Evolutionary conservation across 305 asterid genomes (phyloP), one percentile per base, ranked within the genome.

Genomic region (Solanum hybrid): DNA sequence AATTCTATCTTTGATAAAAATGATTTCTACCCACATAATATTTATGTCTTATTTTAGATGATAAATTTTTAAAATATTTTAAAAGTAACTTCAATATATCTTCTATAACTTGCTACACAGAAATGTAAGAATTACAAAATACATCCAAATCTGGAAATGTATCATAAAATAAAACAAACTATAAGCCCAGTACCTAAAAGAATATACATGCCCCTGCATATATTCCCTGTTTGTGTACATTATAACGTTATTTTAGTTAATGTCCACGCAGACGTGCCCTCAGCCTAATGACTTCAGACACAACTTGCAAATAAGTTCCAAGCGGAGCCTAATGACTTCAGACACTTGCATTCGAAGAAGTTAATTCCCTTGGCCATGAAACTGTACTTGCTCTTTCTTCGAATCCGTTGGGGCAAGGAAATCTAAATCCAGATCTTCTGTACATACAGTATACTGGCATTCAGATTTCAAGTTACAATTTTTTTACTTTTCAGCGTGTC

Each of bases 201-300:
- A 84, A 84, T 84, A 51, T 84, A 51, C 74, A 84, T 31, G 13
- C 29, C 87, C 87, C 87, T 83, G n/a, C 86, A 46, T 46, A 83
- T 9, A 28, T 10, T 11, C 0, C 26, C 24, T 16, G 36, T 20
- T 7, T 36, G 86, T 18, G 24, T n/a, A n/a, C n/a, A n/a, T n/a
- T n/a, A n/a, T n/a, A n/a, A n/a, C n/a, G n/a, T n/a, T n/a, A n/a
- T n/a, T n/a, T n/a, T n/a, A n/a, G n/a, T n/a, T n/a, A n/a, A n/a
- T n/a, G n/a, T n/a, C n/a, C n/a, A n/a, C n/a, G n/a, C n/a, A n/a
- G n/a, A n/a, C n/a, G n/a, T n/a, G n/a, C 69, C 24, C 24, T 57
- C 24, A 18, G 5, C 29, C 51, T 20, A 20, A 78, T 22, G 24
- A n/a, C 51, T 35, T 78, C 51, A 4, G 1, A 24, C 1, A 2